Base-by-base conservation (phyloP, 1,284 basidiomycete species). In the Moniliella sp. region DNA sequence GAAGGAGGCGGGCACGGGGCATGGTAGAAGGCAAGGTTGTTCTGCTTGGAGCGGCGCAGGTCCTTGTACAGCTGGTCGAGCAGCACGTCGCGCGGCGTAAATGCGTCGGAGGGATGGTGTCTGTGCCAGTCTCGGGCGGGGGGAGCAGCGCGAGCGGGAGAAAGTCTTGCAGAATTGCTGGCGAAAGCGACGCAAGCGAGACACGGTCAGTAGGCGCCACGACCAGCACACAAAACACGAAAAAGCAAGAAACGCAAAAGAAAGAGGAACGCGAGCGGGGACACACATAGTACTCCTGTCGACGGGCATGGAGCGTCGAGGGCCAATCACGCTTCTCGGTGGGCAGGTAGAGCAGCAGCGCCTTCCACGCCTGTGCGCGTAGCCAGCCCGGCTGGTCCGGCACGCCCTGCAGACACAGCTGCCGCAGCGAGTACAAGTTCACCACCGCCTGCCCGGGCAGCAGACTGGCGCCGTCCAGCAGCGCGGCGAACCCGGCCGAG, bases 1-100 rank as follows among this genome's bases (percentile, higher is more conserved):
- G n/a, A n/a, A n/a, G n/a, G n/a, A 25, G 46, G 30, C 5, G 28
- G 18, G 7, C 47, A 39, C 4, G 35, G 17, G 8, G 38, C 38
- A 21, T 44, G 50, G 23, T 49, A 54, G 33, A 54, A 54, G 11
- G 44, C 41, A 23, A 54, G 52, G n/a, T 42, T 43, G 15, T 54
- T 50, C 34, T 47, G 46, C 10, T 48, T 36, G 4, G 50, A 45
- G 16, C 51, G 39, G 0, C 36, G 32, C 11, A 58, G 39, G 17
- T 55, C 51, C 27, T 48, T 46, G 37, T 52, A 54, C 27, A 58
- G 48, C 35, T 57, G 53, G 26, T 48, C 44, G 13, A 58, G 40
- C 4, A 53, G 37, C 1, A 35, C 33, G 19, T 57, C 54, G 13
- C 43, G 23, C 26, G 33, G 32, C 8, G 31, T 5, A 15, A 26